Evolutionary conservation across 495 filamentous ascomycete genomes (phyloP).

Genomic region (Penicillium bovifimosum): DNA sequence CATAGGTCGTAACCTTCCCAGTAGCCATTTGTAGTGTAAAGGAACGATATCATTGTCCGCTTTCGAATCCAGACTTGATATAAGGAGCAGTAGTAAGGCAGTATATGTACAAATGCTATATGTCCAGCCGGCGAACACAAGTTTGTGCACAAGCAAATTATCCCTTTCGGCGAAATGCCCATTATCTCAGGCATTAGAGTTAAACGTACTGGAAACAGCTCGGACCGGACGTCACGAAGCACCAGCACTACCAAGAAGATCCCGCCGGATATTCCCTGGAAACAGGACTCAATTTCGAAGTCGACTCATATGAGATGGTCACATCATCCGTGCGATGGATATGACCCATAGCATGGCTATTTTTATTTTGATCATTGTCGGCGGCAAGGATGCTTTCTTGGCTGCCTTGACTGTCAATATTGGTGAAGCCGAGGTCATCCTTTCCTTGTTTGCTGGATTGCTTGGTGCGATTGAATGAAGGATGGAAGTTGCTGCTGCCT

Average conservation of each 20-base stretch:
- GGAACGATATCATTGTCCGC: too few relatives aligned
- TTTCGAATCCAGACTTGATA: neutral
- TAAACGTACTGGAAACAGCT: neutral
- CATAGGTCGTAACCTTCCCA: too few relatives aligned
- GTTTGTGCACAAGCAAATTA: neutral
- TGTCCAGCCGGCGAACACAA: neutral
- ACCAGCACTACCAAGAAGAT: neutral
- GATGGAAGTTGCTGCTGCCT: conserved; percentile 7
- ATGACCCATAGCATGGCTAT: conserved; percentile 6
- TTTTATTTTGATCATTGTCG: neutral
- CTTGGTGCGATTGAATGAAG: conserved; percentile 14
- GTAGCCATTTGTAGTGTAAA: too few relatives aligned
- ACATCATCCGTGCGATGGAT: conserved; percentile 32
- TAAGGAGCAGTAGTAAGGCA: neutral
- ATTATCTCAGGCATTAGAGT: neutral
- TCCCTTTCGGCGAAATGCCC: neutral
- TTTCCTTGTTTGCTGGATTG: conserved; percentile 9
- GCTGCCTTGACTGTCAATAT: conserved; percentile 27
- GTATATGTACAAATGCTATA: neutral
- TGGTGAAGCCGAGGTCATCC: conserved; percentile 21
- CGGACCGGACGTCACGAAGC: neutral
- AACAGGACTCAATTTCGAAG: neutral
- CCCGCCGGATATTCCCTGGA: neutral
- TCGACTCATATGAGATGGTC: conserved; percentile 23
- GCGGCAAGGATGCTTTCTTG: conserved; percentile 28